Evolutionary conservation across 768 basidiomycete genomes (phyloP), one percentile per base, ranked within the genome.

Genomic region (Russula virescens): DNA sequence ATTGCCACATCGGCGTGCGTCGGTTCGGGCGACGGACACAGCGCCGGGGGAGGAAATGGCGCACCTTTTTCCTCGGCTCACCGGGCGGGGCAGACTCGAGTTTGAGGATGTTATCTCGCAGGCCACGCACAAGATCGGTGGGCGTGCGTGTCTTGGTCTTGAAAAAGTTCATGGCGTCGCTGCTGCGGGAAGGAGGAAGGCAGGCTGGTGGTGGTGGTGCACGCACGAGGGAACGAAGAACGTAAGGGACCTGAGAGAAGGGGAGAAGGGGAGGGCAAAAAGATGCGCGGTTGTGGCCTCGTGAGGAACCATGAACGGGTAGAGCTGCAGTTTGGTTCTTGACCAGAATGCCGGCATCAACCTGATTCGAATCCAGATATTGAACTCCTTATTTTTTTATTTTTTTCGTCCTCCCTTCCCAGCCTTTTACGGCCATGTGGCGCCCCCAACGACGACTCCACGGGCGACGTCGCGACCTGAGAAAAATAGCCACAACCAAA

Each of bases 131-230:
- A 66, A 95, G 82, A 71, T 97, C 94, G 51, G 91, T 85, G 9
- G 94, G 94, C 38, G 89, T 89, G 71, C 91, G 81, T 48, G 83
- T 86, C 73, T 92, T 95, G 23, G 90, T 86, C 79, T 92, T 94
- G 86, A 96, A 96, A 79, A 96, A 95, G 76, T 95, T 95, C 94
- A 96, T 95, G 21, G 64, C 40, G 28, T n/a, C 40, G 8, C 31
- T 23, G 8, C 31, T 31, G 31, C 31, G 31, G 8, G 31, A 8
- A 3, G 26, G 46, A 40, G 18, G 46, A 42, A 26, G 26, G 16
- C 3, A 34, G 28, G 26, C 5, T 48, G 49, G 13, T 2, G n/a
- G 18, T 35, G 34, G 38, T 5, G 60, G 16, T n/a, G 54, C 47
- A 42, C 48, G 43, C 31, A 26, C 26, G 38, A 40, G 38, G 38